These are phyloP conservation scores for Trichoderma koningii DNA, from an alignment of 2,329 filamentous ascomycete genomes.

Conservation along the genomic window DNA sequence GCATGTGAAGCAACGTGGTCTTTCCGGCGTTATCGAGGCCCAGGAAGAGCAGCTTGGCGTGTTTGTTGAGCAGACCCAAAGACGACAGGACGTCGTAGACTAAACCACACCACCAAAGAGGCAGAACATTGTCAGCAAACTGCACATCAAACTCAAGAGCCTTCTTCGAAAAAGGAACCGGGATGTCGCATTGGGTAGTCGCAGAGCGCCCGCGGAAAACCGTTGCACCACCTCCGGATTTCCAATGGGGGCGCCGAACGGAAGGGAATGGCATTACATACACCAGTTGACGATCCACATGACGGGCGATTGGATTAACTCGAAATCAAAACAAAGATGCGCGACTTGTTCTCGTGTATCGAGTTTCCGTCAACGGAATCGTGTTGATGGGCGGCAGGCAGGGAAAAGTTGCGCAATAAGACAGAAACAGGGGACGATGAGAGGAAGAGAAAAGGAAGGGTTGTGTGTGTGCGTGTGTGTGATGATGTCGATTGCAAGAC, in stretches of 20 bases:
- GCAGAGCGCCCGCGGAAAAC: not conserved
- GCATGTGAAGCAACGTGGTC: slow-evolving; percentile 90
- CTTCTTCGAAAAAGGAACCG: too few relatives aligned
- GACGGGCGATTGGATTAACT: slow-evolving; percentile 38
- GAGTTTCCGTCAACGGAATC: not conserved
- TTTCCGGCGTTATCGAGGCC: slow-evolving; percentile 94
- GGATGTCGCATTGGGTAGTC: not conserved
- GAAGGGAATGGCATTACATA: slow-evolving; percentile 53
- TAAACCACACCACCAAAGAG: slow-evolving; percentile 22
- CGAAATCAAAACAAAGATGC: not conserved
- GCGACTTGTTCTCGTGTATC: not conserved
- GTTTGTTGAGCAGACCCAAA: slow-evolving; percentile 89
- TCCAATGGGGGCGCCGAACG: too few relatives aligned
- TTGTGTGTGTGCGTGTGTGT: slow-evolving; percentile 20
- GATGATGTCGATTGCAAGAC: slow-evolving; percentile 29
- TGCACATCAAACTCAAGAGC: not conserved
- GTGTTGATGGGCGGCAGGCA: not conserved
- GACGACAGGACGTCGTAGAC: slow-evolving; percentile 90
- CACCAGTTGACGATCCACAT: slow-evolving; percentile 99
- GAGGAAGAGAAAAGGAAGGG: not conserved
- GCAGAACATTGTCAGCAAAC: slow-evolving; percentile 1
- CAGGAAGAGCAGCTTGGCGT: slow-evolving; percentile 91
- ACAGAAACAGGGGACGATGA: not conserved
- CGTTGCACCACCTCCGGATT: not conserved
- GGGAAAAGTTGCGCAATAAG: not conserved